Percentiles rank a stretch among this genome's conserved stretches.
Conservation (phyloP, 495 filamentous ascomycete species). For the Oleoguttula mirabilis region DNA sequence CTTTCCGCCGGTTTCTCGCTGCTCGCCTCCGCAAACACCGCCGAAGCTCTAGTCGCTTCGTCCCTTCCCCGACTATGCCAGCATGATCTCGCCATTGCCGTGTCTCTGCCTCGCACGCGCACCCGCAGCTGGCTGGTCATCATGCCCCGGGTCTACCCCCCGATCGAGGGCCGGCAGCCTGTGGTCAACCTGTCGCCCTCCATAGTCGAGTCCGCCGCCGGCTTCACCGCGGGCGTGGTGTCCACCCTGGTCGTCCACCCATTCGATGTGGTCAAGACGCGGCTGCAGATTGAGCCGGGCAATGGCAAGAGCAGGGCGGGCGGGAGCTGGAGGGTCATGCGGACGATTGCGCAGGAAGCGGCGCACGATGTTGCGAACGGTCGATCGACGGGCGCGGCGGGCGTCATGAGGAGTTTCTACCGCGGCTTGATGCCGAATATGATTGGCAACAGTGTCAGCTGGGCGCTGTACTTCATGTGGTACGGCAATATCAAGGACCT, state of each 20-base stretch:
- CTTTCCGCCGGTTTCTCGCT: too few relatives aligned
- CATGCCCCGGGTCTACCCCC: conserved; percentile 33
- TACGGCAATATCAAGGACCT: conserved; percentile 48
- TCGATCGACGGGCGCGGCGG: neutral
- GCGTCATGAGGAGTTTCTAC: conserved; percentile 51
- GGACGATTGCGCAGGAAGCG: conserved; percentile 33
- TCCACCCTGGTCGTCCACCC: conserved; percentile 76
- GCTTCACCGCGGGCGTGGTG: conserved; percentile 75
- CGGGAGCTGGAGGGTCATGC: conserved; percentile 41
- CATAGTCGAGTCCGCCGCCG: conserved; percentile 78
- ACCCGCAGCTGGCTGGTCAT: neutral
- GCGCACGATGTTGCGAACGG: neutral
- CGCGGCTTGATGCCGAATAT: conserved; percentile 82
- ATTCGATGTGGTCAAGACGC: conserved; percentile 89
- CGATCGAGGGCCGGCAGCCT: conserved; percentile 25
- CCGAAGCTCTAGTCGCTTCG: too few relatives aligned
- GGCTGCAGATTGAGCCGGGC: conserved; percentile 53
- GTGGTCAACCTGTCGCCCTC: conserved; percentile 53
- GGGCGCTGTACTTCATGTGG: conserved; percentile 82
- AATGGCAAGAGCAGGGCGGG: conserved; percentile 11
- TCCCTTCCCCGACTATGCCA: conserved; percentile 1
- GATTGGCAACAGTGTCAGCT: conserved; percentile 77
- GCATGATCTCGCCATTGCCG: conserved; percentile 9
- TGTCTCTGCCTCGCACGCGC: too few relatives aligned
- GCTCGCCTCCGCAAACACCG: too few relatives aligned